Evolutionary conservation across 345 rosid species (phyloP).

Genomic region (Moricandia arvensis): DNA sequence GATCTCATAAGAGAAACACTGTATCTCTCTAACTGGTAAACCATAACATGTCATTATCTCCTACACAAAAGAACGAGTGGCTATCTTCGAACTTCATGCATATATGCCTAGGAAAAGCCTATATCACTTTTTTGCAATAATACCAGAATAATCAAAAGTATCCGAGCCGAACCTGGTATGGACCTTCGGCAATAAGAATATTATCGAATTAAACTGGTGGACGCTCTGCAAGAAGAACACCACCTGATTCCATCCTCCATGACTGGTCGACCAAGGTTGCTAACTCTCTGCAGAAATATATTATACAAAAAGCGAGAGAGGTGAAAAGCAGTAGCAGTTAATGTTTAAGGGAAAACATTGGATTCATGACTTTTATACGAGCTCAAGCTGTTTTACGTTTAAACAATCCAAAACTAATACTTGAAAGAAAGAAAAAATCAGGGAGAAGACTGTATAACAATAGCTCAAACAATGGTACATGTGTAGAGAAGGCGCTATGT

Average conservation of each 20-base stretch:
- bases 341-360: neutral
- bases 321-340: constrained; percentile 3
- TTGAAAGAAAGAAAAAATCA: neutral
- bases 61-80: constrained; percentile 12
- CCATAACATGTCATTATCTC: neutral
- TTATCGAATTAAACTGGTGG: constrained; percentile 42
- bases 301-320: constrained; percentile 1
- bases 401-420: neutral
- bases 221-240: constrained; percentile 59
- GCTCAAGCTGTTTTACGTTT: neutral
- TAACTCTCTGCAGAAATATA: constrained; percentile 56
- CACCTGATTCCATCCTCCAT: constrained; percentile 95
- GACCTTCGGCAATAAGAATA: constrained; percentile 19
- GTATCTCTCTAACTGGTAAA: neutral
- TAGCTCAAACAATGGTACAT: constrained; percentile 4
- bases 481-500: neutral
- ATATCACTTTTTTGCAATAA: constrained; percentile 2
- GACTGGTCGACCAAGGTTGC: constrained; percentile 71
- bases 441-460: neutral
- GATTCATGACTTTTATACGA: neutral
- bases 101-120: neutral
- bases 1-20: constrained; percentile 1
- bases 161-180: constrained; percentile 37
- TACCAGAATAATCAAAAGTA: constrained; percentile 4
- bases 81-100: constrained; percentile 9